Percentiles rank a stretch among this genome's conserved stretches.
Conservation (phyloP, 1,284 basidiomycete species). For the Puccinia novopanici region DNA sequence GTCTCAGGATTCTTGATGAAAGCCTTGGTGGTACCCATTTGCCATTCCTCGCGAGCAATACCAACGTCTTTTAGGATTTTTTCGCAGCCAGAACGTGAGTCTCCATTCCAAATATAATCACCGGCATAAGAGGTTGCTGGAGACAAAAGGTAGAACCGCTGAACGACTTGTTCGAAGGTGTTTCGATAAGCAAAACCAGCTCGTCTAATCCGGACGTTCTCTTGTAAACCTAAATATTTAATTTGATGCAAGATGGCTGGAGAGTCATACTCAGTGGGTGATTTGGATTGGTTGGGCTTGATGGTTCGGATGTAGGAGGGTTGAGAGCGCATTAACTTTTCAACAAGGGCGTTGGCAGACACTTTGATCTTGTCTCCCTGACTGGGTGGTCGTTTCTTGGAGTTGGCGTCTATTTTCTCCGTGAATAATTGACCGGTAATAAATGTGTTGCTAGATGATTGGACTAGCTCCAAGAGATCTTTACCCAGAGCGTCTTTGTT, state of each 20-base stretch:
- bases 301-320: slow-evolving; percentile 99
- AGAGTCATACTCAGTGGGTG: slow-evolving; percentile 84
- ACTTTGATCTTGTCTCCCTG: slow-evolving; percentile 97
- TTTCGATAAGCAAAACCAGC: slow-evolving; percentile 98
- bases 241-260: slow-evolving; percentile 97
- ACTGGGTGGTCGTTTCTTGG: slow-evolving; percentile 96
- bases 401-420: slow-evolving; percentile 90
- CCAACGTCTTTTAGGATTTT: slow-evolving; percentile 91
- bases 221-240: slow-evolving; percentile 97
- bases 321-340: slow-evolving; percentile 91
- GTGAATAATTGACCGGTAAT: slow-evolving; percentile 81
- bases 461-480: slow-evolving; percentile 88
- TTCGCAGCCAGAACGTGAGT: slow-evolving; percentile 86
- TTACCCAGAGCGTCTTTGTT: slow-evolving; percentile 97
- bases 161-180: slow-evolving; percentile 98
- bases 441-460: slow-evolving; percentile 76
- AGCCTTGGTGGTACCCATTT: slow-evolving; percentile 97
- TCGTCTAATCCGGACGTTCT: slow-evolving; percentile 95
- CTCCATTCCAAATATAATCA: slow-evolving; percentile 95
- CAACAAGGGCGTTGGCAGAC: slow-evolving; percentile 90
- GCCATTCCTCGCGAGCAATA: slow-evolving; percentile 96
- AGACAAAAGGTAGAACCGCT: slow-evolving; percentile 90
- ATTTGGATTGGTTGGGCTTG: slow-evolving; percentile 98
- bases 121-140: slow-evolving; percentile 95
- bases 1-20: slow-evolving; percentile 99